phyloP scores from a whole-genome alignment of 1,139 yeast genomes.

The Debaryomyces singareniensis region DNA sequence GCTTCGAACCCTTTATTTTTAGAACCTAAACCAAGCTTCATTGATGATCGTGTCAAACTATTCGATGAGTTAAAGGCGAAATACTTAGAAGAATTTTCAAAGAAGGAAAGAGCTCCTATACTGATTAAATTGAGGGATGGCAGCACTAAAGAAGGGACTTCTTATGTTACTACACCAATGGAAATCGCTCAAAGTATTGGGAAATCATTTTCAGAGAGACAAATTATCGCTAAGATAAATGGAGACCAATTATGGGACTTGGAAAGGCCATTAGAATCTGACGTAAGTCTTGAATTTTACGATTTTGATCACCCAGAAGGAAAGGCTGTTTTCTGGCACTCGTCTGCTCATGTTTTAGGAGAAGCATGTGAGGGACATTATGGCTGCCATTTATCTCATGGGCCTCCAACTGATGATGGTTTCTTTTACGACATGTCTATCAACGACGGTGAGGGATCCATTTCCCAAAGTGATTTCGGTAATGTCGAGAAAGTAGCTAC shows the following conservation, averaged over 20 bases:
- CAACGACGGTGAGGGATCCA: constrained; percentile 67
- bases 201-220: constrained; percentile 75
- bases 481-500: constrained; percentile 84
- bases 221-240: constrained; percentile 85
- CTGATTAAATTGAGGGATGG: constrained; percentile 87
- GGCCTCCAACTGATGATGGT: constrained; percentile 98
- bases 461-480: constrained; percentile 77
- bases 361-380: constrained; percentile 96
- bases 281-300: constrained; percentile 60
- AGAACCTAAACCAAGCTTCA: constrained; percentile 77
- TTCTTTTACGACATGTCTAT: constrained; percentile 96
- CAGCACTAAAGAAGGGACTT: constrained; percentile 62
- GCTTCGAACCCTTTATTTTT: constrained; percentile 39
- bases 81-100: constrained; percentile 66
- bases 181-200: constrained; percentile 81
- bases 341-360: constrained; percentile 97
- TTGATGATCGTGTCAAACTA: constrained; percentile 70
- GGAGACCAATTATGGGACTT: constrained; percentile 87
- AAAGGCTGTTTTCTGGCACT: constrained; percentile 96
- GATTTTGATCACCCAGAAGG: constrained; percentile 79
- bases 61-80: constrained; percentile 78
- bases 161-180: constrained; percentile 89
- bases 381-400: constrained; percentile 82
- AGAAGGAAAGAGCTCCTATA: constrained; percentile 54
- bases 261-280: constrained; percentile 85